Conservation (phyloP, 1,284 basidiomycete genomes). For the Melanopsichium pennsylvanicum region DNA sequence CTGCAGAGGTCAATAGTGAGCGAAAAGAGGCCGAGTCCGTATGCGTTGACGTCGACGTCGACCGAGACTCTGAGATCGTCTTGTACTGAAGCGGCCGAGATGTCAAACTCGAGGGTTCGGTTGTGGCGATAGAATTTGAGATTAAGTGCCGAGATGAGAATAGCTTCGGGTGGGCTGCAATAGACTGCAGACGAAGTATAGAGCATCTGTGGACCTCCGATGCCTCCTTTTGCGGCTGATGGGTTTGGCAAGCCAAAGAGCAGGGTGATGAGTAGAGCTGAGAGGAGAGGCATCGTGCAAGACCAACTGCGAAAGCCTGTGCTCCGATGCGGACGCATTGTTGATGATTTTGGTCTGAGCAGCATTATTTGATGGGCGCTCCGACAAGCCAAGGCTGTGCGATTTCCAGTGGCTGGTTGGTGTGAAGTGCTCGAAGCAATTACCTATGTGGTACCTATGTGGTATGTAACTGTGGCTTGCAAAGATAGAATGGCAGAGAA, state of each 20-base stretch:
- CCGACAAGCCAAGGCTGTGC: background rate
- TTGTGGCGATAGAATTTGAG: conserved; percentile 58
- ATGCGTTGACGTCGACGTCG: conserved; percentile 57
- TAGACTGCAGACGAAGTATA: conserved; percentile 61
- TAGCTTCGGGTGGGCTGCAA: conserved; percentile 57
- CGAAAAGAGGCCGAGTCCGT: conserved; percentile 59
- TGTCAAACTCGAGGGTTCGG: conserved; percentile 58
- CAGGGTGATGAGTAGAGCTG: conserved; percentile 5
- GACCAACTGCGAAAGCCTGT: background rate
- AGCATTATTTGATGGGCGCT: conserved; percentile 2
- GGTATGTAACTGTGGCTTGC: too few relatives aligned
- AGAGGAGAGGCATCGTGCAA: background rate
- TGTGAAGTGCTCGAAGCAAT: too few relatives aligned
- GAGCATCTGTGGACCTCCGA: conserved; percentile 37
- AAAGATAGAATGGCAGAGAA: too few relatives aligned
- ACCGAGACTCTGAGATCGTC: conserved; percentile 45
- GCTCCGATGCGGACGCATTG: background rate
- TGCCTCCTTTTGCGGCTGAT: conserved; percentile 7
- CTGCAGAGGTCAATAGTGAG: conserved; percentile 61
- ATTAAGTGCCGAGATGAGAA: conserved; percentile 55
- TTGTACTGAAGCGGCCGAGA: conserved; percentile 56
- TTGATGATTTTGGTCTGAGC: background rate
- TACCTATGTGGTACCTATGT: too few relatives aligned
- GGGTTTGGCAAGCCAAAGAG: conserved; percentile 3
- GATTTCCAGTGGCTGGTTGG: too few relatives aligned